Evolutionary conservation across 2,329 filamentous ascomycete species (phyloP).

Genomic region (Microsporum ferrugineum): DNA sequence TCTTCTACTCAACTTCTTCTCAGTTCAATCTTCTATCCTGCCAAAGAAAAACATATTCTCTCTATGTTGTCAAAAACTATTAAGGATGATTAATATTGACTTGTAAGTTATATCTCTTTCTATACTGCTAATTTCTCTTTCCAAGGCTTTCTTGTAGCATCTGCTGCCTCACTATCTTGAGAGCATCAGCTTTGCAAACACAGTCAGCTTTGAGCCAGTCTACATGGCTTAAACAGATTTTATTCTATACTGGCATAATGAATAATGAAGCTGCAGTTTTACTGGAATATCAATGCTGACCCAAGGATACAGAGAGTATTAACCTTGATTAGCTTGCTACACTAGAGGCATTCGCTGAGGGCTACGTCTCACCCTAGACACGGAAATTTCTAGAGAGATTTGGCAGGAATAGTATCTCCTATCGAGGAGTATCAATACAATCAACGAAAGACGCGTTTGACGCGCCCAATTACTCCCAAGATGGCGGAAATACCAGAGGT

Average conservation of each 20-base stretch:
- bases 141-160: neutral
- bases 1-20: neutral
- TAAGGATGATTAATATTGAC: neutral
- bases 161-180: neutral
- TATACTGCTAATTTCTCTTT: neutral
- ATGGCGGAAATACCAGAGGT: slow-evolving; percentile 11
- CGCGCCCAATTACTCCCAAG: neutral
- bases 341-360: neutral
- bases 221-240: neutral
- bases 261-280: neutral
- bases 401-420: neutral
- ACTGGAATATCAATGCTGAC: neutral
- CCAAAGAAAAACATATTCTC: neutral
- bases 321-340: neutral
- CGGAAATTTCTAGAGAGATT: neutral
- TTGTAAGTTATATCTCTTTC: neutral
- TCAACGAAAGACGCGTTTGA: neutral
- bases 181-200: neutral
- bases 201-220: neutral
- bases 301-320: neutral
- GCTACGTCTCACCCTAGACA: neutral
- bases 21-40: neutral
- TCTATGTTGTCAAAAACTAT: neutral
- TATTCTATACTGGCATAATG: neutral
- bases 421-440: neutral